A percentile compares a stretch with the other conserved stretches of the same genome.
These are phyloP conservation scores for Phyllosticta capitalensis DNA, from an alignment of 2,329 filamentous ascomycete species.

Conservation along the genomic window DNA sequence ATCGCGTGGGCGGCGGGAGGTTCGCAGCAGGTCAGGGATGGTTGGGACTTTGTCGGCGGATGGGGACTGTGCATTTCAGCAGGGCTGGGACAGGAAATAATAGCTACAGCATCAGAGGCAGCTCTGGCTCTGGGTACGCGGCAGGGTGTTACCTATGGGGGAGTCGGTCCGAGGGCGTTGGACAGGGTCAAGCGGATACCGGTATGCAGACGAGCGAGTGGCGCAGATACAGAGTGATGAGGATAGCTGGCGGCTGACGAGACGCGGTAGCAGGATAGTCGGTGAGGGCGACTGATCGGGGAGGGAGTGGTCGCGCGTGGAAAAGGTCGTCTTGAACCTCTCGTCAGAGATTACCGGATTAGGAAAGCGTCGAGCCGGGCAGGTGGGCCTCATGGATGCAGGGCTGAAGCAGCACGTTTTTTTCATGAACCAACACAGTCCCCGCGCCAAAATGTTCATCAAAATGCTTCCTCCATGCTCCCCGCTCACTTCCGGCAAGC, in stretches of 20 bases:
- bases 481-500: neutral
- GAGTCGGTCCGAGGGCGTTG: neutral
- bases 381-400: neutral
- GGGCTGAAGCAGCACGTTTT: neutral
- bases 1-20: neutral
- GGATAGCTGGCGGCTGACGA: neutral
- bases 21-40: neutral
- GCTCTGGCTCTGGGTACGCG: neutral
- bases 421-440: neutral
- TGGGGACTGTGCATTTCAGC: neutral
- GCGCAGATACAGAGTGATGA: no score
- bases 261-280: neutral
- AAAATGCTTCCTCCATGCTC: no score
- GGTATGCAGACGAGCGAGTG: neutral
- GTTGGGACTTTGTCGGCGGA: neutral
- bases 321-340: neutral
- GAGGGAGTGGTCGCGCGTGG: neutral
- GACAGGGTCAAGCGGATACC: neutral
- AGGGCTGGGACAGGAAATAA: neutral
- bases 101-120: neutral
- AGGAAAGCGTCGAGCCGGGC: slow-evolving; percentile 2
- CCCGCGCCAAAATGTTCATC: neutral
- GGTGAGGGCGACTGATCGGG: neutral
- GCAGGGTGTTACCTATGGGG: neutral
- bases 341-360: slow-evolving; percentile 10